These are phyloP conservation scores for Apocynum venetum DNA, from an alignment of 257 asterid species.

Conservation along the genomic window DNA sequence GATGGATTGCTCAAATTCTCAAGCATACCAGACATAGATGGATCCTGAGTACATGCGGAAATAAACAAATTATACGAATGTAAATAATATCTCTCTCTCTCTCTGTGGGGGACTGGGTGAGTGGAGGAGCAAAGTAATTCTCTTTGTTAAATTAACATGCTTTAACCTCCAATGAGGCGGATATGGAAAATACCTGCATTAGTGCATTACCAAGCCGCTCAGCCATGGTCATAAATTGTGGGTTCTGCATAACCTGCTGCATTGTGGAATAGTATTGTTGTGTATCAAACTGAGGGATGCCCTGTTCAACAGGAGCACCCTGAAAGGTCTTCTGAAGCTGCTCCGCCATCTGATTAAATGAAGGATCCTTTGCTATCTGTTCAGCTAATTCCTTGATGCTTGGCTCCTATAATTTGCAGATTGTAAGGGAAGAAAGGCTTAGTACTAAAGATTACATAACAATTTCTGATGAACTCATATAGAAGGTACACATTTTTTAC, in stretches of 20 bases:
- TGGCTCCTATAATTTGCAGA: constrained; percentile 54
- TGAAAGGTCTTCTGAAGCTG: constrained; percentile 95
- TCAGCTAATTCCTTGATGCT: constrained; percentile 94
- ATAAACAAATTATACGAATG: constrained; percentile 2
- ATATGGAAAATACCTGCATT: constrained; percentile 63
- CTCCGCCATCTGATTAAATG: constrained; percentile 95
- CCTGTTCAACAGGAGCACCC: constrained; percentile 64
- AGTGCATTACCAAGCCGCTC: constrained; percentile 87
- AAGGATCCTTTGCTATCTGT: constrained; percentile 89
- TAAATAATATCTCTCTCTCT: not conserved
- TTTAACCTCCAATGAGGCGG: constrained; percentile 5
- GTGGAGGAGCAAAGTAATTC: not conserved
- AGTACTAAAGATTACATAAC: not conserved
- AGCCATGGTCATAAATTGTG: constrained; percentile 95
- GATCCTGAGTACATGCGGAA: constrained; percentile 50
- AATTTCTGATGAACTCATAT: not conserved
- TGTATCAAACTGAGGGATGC: constrained; percentile 78
- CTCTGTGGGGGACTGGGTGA: not conserved
- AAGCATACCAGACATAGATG: constrained; percentile 95
- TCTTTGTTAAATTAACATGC: constrained; percentile 1
- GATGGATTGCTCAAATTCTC: constrained; percentile 84
- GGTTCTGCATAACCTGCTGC: constrained; percentile 99
- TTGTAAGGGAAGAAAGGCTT: constrained; percentile 10
- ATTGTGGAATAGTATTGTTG: constrained; percentile 80
- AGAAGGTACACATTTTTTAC: not conserved